Evolutionary conservation across 2,329 filamentous ascomycete species (phyloP).

Genomic region (Bimuria novae-zelandiae): DNA sequence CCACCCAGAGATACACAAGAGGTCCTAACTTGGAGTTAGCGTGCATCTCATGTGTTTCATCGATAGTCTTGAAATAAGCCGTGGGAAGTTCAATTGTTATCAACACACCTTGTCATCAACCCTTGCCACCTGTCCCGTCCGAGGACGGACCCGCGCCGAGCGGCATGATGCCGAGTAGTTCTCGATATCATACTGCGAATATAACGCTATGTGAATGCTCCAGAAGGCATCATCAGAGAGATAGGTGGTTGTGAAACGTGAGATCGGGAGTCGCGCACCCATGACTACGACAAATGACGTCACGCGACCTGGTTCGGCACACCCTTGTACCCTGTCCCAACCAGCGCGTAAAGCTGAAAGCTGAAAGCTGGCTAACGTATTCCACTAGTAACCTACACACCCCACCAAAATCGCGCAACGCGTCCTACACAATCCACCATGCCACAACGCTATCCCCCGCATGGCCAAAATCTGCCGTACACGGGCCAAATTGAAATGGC

Average conservation of each 20-base stretch:
- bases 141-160: background rate
- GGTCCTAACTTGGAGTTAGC: constrained; percentile 14
- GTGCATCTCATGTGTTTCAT: constrained; percentile 19
- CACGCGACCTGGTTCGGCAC: background rate
- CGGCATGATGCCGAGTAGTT: constrained; percentile 20
- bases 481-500: too few species aligned
- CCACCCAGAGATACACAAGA: constrained; percentile 1
- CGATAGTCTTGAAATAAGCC: constrained; percentile 23
- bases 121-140: constrained; percentile 19
- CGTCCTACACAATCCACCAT: too few species aligned
- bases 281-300: constrained; percentile 2
- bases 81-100: too few species aligned
- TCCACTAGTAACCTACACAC: too few species aligned
- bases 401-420: too few species aligned
- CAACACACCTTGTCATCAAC: constrained; percentile 26
- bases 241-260: background rate
- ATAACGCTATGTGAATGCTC: background rate
- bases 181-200: constrained; percentile 4
- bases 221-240: background rate
- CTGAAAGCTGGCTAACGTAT: too few species aligned
- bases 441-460: too few species aligned
- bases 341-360: too few species aligned
- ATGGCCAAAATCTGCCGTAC: too few species aligned
- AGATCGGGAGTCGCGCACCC: background rate
- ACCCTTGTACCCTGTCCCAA: too few species aligned